Evolutionary conservation across 2,329 filamentous ascomycete genomes (phyloP).

Genomic region (Colletotrichum sp.): DNA sequence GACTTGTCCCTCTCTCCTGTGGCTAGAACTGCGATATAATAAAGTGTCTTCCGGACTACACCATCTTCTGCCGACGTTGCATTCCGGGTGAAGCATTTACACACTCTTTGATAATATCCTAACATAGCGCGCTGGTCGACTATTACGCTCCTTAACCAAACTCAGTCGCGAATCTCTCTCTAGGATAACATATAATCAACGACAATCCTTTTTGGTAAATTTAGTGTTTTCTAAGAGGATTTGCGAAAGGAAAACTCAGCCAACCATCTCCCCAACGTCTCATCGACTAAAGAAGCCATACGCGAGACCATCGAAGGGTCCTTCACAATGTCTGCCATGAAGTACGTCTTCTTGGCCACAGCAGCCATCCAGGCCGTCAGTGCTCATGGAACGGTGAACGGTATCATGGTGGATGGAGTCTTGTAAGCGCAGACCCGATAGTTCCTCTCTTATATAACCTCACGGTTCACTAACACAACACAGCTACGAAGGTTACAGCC

Average conservation of each 20-base stretch:
- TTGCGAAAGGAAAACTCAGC: neutral
- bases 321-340: neutral
- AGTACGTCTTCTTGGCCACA: slow-evolving; percentile 2
- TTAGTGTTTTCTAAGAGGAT: neutral
- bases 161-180: neutral
- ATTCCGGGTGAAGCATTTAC: neutral
- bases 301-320: neutral
- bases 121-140: slow-evolving; percentile 7
- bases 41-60: neutral
- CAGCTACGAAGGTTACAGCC: slow-evolving; percentile 17
- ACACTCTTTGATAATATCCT: neutral
- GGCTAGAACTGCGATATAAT: neutral
- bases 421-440: neutral
- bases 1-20: neutral
- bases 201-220: neutral
- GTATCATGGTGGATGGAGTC: slow-evolving; percentile 14
- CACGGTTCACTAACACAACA: neutral
- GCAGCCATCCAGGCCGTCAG: neutral
- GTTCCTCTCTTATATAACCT: neutral
- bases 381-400: slow-evolving; percentile 14
- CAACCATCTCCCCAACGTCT: neutral
- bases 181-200: neutral
- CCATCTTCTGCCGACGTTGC: neutral
- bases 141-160: neutral
- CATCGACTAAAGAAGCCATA: neutral